These are phyloP conservation scores for Punica granatum DNA, from an alignment of 345 rosid species.

Conservation along the genomic window DNA sequence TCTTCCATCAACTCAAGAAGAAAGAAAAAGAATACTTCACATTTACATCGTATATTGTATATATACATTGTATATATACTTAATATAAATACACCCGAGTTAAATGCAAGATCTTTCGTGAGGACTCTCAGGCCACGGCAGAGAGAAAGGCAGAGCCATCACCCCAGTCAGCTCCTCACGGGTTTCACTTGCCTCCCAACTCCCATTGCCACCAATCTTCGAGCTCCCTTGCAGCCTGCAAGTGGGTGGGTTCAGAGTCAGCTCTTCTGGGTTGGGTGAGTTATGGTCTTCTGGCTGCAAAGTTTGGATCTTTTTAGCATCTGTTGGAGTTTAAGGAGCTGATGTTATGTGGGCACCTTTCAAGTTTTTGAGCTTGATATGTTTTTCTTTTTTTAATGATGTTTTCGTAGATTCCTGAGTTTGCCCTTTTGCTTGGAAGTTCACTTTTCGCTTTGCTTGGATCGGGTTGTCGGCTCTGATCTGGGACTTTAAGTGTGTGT, in stretches of 20 bases:
- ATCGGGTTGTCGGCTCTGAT: conserved; percentile 14
- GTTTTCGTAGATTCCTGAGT: conserved; percentile 10
- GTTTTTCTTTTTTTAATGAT: background rate
- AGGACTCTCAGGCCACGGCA: conserved; percentile 34
- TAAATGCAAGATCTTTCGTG: conserved; percentile 26
- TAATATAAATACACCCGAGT: background rate
- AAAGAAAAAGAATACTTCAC: background rate
- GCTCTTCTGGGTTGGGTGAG: background rate
- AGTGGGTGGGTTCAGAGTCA: background rate
- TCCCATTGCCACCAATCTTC: conserved; percentile 6
- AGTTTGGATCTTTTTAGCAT: background rate
- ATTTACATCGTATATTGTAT: background rate
- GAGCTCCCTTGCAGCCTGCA: background rate
- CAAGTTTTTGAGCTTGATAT: background rate
- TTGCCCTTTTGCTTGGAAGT: conserved; percentile 5
- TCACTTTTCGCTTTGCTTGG: conserved; percentile 23
- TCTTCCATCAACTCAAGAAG: background rate
- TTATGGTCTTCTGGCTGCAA: background rate
- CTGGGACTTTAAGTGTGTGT: conserved; percentile 12
- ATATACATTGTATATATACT: background rate
- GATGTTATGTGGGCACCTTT: conserved; percentile 16
- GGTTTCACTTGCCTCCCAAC: conserved; percentile 16
- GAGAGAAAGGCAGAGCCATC: conserved; percentile 1
- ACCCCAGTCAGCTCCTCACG: conserved; percentile 17
- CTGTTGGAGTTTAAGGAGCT: background rate